A percentile compares a stretch with the other conserved stretches of the same genome.
These are phyloP conservation scores for Terana coerulea DNA, from an alignment of 768 basidiomycete genomes.

Conservation along the genomic window DNA sequence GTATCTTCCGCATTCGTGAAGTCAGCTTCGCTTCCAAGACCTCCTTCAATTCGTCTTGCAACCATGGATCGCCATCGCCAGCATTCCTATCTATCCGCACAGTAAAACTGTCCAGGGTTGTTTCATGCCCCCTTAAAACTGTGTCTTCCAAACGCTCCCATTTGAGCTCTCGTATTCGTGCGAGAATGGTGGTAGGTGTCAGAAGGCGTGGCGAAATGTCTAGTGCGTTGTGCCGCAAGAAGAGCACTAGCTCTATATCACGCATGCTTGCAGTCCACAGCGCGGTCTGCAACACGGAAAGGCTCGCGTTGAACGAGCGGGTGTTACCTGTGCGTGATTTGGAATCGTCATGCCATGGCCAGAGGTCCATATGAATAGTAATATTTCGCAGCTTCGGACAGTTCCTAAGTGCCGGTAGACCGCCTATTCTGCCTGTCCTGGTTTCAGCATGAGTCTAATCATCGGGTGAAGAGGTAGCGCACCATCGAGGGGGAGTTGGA, in stretches of 20 bases:
- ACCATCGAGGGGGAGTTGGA: neutral
- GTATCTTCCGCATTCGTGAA: neutral
- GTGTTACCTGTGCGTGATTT: neutral
- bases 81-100: too few species aligned
- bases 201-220: neutral
- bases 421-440: neutral
- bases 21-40: neutral
- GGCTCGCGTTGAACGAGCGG: neutral
- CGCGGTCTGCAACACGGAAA: neutral
- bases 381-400: neutral
- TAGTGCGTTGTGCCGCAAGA: neutral
- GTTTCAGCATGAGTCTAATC: neutral
- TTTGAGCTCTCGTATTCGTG: neutral
- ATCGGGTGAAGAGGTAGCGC: neutral
- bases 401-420: neutral
- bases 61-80: neutral
- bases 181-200: neutral
- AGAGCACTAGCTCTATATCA: neutral
- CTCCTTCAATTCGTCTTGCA: neutral
- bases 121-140: too few species aligned
- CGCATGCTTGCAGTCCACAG: neutral
- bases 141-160: neutral
- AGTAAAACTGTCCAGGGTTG: too few species aligned
- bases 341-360: neutral
- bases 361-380: neutral